These are phyloP conservation scores for Hygrophila difformis DNA, from an alignment of 257 asterid genomes.

Conservation along the genomic window DNA sequence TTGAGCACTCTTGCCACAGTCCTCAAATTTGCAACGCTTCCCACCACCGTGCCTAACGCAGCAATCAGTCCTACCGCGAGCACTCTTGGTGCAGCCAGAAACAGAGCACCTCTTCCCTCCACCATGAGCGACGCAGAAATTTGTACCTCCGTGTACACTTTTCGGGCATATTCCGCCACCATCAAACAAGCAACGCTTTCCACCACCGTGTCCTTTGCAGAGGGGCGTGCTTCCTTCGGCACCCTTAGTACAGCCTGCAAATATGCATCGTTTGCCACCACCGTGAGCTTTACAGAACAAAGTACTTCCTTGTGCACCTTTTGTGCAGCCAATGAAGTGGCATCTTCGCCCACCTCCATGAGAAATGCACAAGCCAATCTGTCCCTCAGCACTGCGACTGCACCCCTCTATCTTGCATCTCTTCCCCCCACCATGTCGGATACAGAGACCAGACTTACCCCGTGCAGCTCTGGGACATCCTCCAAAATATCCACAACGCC, in stretches of 20 bases:
- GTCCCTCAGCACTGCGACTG: slow-evolving; percentile 89
- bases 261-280: slow-evolving; percentile 82
- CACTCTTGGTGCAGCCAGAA: slow-evolving; percentile 74
- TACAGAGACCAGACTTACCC: slow-evolving; percentile 89
- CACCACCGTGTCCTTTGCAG: slow-evolving; percentile 98
- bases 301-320: slow-evolving; percentile 96
- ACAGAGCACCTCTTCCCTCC: slow-evolving; percentile 83
- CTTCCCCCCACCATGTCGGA: slow-evolving; percentile 93
- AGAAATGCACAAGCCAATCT: slow-evolving; percentile 77
- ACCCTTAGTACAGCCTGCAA: slow-evolving; percentile 78
- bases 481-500: slow-evolving; percentile 47
- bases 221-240: slow-evolving; percentile 95
- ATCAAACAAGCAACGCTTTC: slow-evolving; percentile 74
- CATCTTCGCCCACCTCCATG: slow-evolving; percentile 97
- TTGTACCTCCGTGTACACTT: slow-evolving; percentile 93
- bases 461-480: slow-evolving; percentile 90
- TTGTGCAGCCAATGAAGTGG: slow-evolving; percentile 40
- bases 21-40: slow-evolving; percentile 57
- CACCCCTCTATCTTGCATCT: slow-evolving; percentile 79
- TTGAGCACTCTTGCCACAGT: slow-evolving; percentile 84
- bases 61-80: slow-evolving; percentile 81
- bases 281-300: slow-evolving; percentile 88
- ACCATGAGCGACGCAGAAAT: slow-evolving; percentile 87
- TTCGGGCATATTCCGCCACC: slow-evolving; percentile 95
- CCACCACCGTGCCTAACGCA: slow-evolving; percentile 95